Evolutionary conservation across 2,329 filamentous ascomycete genomes (phyloP), one percentile per base, ranked within the genome.

Genomic region (Delphinella strobiligena): DNA sequence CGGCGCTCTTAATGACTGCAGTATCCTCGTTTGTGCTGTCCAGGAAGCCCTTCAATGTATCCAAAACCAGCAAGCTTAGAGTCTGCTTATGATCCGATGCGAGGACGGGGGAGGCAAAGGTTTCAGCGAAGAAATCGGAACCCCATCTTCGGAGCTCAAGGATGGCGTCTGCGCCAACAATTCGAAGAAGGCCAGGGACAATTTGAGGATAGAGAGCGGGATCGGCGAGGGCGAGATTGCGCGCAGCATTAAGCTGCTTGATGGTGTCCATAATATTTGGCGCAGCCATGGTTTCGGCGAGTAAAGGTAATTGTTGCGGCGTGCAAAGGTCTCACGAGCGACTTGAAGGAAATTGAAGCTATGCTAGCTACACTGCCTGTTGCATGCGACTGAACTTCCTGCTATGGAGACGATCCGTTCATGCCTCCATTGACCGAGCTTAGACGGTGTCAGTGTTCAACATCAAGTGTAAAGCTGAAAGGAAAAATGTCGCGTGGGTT

Each of bases 121-220:
- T 87, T 67, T 98, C 91, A 41, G 89, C 87, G 32, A 98, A 70
- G 56, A 98, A 98, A 45, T 95, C 88, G 47, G 88, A 81, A 18
- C 89, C 91, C 91, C 91, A 98, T 80, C 88, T 72, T 61, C 87
- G 82, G 53, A 96, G 68, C 61, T 93, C 85, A 41, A 94, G 64
- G 45, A 76, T 73, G 47, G 84, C 74, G 48, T 72, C 71, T 37
- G 82, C 75, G 45, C 80, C 79, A 61, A 95, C 83, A 53, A 96
- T 88, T 41, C 88, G 87, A n/a, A 96, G 68, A 47, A 96, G 86
- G 35, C 86, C 87, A 55, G 85, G 83, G 47, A 98, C 80, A 57
- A 98, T 89, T 60, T 84, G 85, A 37, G 82, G 79, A 61, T 96
- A 98, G 64, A 93, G 86, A 55, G 78, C 78, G 47, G 88, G 74